Evolutionary conservation across 2,329 filamentous ascomycete genomes (phyloP).

Genomic region (Diaporthe capsici): DNA sequence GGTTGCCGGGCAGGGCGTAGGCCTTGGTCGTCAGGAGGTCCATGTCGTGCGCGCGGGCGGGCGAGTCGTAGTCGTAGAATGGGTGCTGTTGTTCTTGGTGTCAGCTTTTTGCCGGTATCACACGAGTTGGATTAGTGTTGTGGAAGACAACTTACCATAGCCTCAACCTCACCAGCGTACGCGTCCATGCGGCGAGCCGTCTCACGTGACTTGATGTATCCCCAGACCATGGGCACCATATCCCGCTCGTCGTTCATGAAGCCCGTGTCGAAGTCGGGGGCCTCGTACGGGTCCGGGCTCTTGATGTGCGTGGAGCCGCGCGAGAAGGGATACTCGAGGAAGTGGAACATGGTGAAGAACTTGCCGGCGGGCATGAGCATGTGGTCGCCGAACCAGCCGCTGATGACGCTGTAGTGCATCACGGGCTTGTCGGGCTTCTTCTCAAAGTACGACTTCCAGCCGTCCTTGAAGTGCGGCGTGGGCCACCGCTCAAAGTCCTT

Average conservation of each 20-base stretch:
- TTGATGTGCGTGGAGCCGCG: slow-evolving; percentile 79
- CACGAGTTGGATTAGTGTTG: accelerated
- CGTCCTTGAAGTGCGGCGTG: slow-evolving; percentile 79
- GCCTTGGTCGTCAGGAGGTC: slow-evolving; percentile 81
- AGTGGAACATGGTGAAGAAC: slow-evolving; percentile 89
- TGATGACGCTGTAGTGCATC: slow-evolving; percentile 87
- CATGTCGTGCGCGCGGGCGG: slow-evolving; percentile 79
- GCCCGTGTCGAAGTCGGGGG: slow-evolving; percentile 83
- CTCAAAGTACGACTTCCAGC: slow-evolving; percentile 88
- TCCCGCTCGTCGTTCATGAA: slow-evolving; percentile 91
- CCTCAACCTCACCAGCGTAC: slow-evolving; percentile 80
- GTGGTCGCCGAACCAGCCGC: slow-evolving; percentile 74
- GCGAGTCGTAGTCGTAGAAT: slow-evolving; percentile 78
- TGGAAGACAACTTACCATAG: slow-evolving; percentile 54
- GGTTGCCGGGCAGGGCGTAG: slow-evolving; percentile 80
- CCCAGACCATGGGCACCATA: slow-evolving; percentile 89
- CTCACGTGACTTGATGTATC: slow-evolving; percentile 86
- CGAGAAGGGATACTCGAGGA: slow-evolving; percentile 83
- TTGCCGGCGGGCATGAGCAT: slow-evolving; percentile 79
- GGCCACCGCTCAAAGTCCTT: slow-evolving; percentile 80
- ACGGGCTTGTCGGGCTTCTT: slow-evolving; percentile 88
- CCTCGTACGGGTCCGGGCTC: slow-evolving; percentile 79
- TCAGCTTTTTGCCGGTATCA: slow-evolving; percentile 41
- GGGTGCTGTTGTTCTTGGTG: slow-evolving; percentile 67
- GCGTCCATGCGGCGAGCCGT: slow-evolving; percentile 84